Percentiles rank a stretch among this genome's conserved stretches.
phyloP scores from a whole-genome alignment of 176 grass and related monocot species.

The Urochloa ruziziensis region DNA sequence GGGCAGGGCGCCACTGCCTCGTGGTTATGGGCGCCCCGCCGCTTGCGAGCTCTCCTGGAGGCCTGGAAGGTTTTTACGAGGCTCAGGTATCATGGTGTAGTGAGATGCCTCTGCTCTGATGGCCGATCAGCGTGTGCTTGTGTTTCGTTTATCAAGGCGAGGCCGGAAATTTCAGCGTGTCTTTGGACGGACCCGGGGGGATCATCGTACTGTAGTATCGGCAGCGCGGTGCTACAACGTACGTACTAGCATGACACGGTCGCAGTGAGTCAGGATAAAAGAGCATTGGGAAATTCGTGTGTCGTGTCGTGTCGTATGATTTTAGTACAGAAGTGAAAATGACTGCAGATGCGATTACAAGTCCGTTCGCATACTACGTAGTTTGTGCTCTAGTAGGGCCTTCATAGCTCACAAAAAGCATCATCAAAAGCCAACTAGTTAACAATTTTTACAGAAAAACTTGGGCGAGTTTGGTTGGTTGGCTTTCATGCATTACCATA shows the following conservation, averaged over 20 bases:
- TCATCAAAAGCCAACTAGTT: neutral
- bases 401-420: neutral
- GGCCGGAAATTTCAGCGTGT: neutral
- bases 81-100: neutral
- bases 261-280: neutral
- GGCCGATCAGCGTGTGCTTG: neutral
- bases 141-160: conserved; percentile 6
- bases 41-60: neutral
- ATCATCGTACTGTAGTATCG: neutral
- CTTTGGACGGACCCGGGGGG: neutral
- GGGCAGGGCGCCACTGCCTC: neutral
- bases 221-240: neutral
- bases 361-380: neutral
- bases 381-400: neutral
- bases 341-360: neutral
- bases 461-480: neutral
- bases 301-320: neutral
- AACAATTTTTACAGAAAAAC: neutral
- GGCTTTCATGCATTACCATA: neutral
- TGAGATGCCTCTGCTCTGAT: neutral
- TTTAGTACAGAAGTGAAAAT: neutral
- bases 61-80: neutral
- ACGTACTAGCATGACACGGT: neutral
- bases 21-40: neutral
- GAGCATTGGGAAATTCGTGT: neutral